Evolutionary conservation across 768 basidiomycete species (phyloP), one percentile per base, ranked within the genome.

Genomic region (Hericium coralloides): DNA sequence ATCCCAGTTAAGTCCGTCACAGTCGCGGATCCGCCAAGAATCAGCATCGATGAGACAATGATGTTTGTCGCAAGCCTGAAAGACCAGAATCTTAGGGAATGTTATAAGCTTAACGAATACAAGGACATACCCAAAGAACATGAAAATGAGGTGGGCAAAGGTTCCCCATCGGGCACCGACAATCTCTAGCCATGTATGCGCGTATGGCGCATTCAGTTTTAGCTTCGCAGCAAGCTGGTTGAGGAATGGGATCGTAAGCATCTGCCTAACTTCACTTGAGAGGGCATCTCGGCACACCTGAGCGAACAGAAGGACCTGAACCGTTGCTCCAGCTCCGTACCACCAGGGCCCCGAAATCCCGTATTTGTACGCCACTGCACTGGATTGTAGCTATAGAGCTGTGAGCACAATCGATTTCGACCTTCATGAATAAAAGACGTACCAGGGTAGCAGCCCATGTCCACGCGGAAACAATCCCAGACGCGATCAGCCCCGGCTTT

Each of bases 381-480:
- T 89, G 31, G 84, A 86, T 79, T 92, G 89, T 2, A 92, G 74
- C 81, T 82, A 51, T 2, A 12, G 52, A 58, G n/a, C 31, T 9
- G 2, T 31, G 1, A 31, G 31, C 31, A n/a, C n/a, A 31, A 9
- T 31, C 5, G 31, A 31, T 9, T 1, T 8, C 4, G 31, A 9
- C 31, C 31, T 6, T 31, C 2, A 31, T 0, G 31, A 2, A 31
- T n/a, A 25, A 38, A 12, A 12, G 12, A 60, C 67, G 18, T 56
- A 85, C 85, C 58, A 89, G 69, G 0, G 87, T 90, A 18, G 87
- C 89, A 2, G 87, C 87, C 79, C 85, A 89, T n/a, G 91, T 93
- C 92, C 92, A 95, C 0, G 93, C 92, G 18, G 85, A 87, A 20
- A 95, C 92, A 58, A 97, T 95, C 1, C 94, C 94, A 26, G 90